Evolutionary conservation across 2,329 filamentous ascomycete genomes (phyloP).

Genomic region (Botrytis fabae): DNA sequence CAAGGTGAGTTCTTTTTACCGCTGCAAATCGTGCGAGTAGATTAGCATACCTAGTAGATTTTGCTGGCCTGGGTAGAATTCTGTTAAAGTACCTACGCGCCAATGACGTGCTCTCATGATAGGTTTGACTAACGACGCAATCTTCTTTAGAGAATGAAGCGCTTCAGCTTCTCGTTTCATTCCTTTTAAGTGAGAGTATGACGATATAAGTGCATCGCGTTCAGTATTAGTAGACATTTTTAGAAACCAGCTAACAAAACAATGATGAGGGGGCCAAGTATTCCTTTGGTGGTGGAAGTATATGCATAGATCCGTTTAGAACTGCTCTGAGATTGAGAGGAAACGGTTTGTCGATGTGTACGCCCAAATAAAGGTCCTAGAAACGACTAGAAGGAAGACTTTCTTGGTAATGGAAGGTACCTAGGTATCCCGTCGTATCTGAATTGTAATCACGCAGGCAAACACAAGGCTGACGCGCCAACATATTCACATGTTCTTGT

Average conservation of each 20-base stretch:
- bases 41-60: conserved; percentile 65
- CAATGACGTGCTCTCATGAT: conserved; percentile 88
- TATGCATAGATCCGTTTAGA: not conserved
- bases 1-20: not conserved
- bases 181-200: conserved; percentile 54
- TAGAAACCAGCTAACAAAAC: not conserved
- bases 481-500: not conserved
- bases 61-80: conserved; percentile 77
- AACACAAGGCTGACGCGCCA: conserved; percentile 10
- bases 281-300: not conserved
- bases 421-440: not conserved
- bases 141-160: conserved; percentile 66
- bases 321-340: not conserved
- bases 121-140: conserved; percentile 88
- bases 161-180: conserved; percentile 52
- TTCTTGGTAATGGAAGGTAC: not conserved
- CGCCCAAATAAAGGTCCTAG: not conserved
- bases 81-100: conserved; percentile 75
- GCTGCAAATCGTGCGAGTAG: not conserved
- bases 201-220: conserved; percentile 49
- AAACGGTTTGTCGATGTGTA: not conserved
- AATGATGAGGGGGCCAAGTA: not conserved
- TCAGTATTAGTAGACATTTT: conserved; percentile 26
- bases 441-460: conserved; percentile 7
- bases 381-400: not conserved